Evolutionary conservation across 176 grass and related monocot genomes (phyloP).

Genomic region (Miscanthus lutarioriparius): DNA sequence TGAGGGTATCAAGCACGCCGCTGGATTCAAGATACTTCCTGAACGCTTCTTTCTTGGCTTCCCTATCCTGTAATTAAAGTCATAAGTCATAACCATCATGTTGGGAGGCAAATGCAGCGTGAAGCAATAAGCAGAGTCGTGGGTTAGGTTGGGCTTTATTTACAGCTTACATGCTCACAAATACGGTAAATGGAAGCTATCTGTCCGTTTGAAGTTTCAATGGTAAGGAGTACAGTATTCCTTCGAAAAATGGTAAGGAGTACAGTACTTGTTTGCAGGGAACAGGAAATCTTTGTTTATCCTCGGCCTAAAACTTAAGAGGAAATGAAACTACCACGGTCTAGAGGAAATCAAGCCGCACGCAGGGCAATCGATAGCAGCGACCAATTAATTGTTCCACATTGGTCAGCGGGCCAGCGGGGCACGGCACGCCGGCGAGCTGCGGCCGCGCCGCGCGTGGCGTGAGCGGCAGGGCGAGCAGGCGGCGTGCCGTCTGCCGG

Average conservation of each 20-base stretch:
- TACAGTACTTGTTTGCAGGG: neutral
- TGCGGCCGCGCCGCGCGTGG: no score
- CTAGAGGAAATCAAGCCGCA: neutral
- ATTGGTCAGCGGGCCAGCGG: no score
- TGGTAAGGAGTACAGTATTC: neutral
- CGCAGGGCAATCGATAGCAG: neutral
- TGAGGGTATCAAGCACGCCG: slow-evolving; percentile 90
- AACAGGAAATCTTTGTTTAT: neutral
- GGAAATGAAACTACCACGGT: neutral
- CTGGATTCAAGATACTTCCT: slow-evolving; percentile 96
- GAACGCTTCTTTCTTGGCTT: slow-evolving; percentile 91
- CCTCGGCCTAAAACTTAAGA: neutral
- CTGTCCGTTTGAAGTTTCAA: neutral
- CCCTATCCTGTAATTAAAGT: slow-evolving; percentile 54
- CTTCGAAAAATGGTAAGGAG: no score
- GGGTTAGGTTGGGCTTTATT: neutral
- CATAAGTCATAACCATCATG: neutral
- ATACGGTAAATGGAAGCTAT: neutral
- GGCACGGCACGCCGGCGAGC: no score
- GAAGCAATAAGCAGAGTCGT: neutral
- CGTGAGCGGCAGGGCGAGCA: no score
- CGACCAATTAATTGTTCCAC: neutral
- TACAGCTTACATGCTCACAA: neutral
- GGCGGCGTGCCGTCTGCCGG: no score
- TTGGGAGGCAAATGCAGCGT: neutral